Percentiles rank a stretch among this genome's conserved stretches.
Conservation (phyloP, 768 basidiomycete genomes). For the Lyophyllum shimeji region DNA sequence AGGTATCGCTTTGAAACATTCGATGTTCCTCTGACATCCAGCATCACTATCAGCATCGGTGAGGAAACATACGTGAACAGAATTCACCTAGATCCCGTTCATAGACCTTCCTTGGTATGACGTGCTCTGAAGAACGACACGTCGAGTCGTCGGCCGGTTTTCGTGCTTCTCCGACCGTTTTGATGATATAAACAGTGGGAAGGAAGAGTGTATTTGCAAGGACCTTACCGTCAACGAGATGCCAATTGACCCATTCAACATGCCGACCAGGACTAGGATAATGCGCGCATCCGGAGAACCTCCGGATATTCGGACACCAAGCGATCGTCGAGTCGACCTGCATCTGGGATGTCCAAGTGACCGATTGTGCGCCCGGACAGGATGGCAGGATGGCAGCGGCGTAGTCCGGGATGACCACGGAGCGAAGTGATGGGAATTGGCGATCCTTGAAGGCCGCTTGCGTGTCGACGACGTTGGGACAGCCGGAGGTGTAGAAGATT, state of each 20-base stretch:
- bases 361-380: slow-evolving; percentile 3
- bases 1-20: background rate
- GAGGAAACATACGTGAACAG: background rate
- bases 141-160: background rate
- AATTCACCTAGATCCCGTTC: background rate
- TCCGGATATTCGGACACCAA: background rate
- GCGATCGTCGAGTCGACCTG: background rate
- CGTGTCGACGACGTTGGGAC: background rate
- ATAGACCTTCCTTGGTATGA: background rate
- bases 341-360: background rate
- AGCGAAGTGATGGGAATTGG: slow-evolving; percentile 3
- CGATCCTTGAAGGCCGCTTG: background rate
- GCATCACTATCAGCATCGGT: background rate
- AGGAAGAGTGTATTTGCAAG: background rate
- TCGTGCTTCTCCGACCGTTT: background rate
- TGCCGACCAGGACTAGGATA: background rate
- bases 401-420: background rate
- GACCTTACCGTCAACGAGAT: background rate
- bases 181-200: background rate
- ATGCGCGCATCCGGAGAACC: background rate
- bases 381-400: background rate
- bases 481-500: background rate
- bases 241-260: background rate
- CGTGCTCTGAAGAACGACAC: background rate
- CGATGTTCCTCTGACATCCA: background rate